Evolutionary conservation across 345 rosid genomes (phyloP).

Genomic region (Ricinus communis): DNA sequence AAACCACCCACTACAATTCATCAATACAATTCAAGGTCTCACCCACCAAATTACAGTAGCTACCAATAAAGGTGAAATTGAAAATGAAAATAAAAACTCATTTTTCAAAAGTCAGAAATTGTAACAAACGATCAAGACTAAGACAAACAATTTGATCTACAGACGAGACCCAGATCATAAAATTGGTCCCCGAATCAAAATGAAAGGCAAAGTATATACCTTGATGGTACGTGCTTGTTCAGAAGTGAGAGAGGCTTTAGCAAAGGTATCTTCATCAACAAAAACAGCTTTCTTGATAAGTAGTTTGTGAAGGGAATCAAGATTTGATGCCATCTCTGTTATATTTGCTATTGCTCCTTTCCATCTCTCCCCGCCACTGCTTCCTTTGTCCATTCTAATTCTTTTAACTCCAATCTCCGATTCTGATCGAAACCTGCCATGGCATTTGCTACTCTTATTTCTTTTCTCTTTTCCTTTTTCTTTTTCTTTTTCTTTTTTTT

Average conservation of each 20-base stretch:
- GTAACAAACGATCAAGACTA: not conserved
- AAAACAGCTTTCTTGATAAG: conserved; percentile 90
- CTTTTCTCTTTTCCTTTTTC: too few species aligned
- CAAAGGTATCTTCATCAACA: conserved; percentile 83
- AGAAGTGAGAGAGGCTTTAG: conserved; percentile 83
- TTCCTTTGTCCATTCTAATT: conserved; percentile 27
- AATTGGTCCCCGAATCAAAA: not conserved
- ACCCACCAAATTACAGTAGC: too few species aligned
- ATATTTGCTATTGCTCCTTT: conserved; percentile 74
- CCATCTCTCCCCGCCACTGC: conserved; percentile 79
- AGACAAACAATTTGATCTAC: too few species aligned
- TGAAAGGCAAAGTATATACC: conserved; percentile 31
- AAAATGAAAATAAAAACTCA: not conserved
- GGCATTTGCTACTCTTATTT: too few species aligned
- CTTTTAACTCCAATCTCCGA: conserved; percentile 47
- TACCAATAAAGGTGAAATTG: too few species aligned
- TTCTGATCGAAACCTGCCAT: not conserved
- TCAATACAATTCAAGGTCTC: too few species aligned
- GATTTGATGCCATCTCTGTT: conserved; percentile 78
- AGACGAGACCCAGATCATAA: conserved; percentile 9
- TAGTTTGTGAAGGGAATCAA: conserved; percentile 82
- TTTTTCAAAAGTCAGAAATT: not conserved
- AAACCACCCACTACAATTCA: too few species aligned
- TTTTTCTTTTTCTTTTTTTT: too few species aligned
- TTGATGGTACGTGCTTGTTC: conserved; percentile 92